Conservation (phyloP, 2,329 filamentous ascomycete genomes). For the Penicillium hesseltinei region DNA sequence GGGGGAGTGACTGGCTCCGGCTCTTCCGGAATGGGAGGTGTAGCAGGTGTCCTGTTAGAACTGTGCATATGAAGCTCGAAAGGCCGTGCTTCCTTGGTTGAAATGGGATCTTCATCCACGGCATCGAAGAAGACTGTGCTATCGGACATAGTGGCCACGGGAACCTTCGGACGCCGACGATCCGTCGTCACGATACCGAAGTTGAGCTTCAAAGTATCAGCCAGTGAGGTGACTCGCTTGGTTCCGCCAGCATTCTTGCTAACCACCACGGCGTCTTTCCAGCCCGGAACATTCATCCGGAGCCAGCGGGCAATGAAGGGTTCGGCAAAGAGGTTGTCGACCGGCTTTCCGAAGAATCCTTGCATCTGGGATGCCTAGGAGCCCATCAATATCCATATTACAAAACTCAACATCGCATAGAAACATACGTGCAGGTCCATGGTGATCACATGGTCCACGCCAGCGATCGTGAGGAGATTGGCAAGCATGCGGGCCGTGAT, state of each 20-base stretch:
- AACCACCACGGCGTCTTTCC: slow-evolving; percentile 88
- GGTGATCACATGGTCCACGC: slow-evolving; percentile 95
- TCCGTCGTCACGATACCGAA: slow-evolving; percentile 79
- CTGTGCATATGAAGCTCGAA: slow-evolving; percentile 30
- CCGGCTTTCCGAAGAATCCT: slow-evolving; percentile 96
- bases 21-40: slow-evolving; percentile 23
- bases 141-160: slow-evolving; percentile 63
- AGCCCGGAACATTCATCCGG: slow-evolving; percentile 78
- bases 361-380: slow-evolving; percentile 87
- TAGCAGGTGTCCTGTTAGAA: slow-evolving; percentile 10
- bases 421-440: slow-evolving; percentile 78
- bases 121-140: slow-evolving; percentile 75
- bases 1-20: slow-evolving; percentile 22
- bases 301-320: slow-evolving; percentile 96
- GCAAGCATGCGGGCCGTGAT: slow-evolving; percentile 97
- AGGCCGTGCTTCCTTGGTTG: slow-evolving; percentile 26
- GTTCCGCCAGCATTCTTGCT: slow-evolving; percentile 98
- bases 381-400: slow-evolving; percentile 16
- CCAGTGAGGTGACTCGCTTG: slow-evolving; percentile 92
- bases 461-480: slow-evolving; percentile 88
- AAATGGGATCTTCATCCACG: slow-evolving; percentile 46
- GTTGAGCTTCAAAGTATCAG: slow-evolving; percentile 93
- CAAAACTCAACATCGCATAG: slow-evolving; percentile 3
- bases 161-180: slow-evolving; percentile 53
- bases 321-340: slow-evolving; percentile 96